These are phyloP conservation scores for Blastobotrys petasosporus DNA, from an alignment of 1,139 yeast species.

Conservation along the genomic window DNA sequence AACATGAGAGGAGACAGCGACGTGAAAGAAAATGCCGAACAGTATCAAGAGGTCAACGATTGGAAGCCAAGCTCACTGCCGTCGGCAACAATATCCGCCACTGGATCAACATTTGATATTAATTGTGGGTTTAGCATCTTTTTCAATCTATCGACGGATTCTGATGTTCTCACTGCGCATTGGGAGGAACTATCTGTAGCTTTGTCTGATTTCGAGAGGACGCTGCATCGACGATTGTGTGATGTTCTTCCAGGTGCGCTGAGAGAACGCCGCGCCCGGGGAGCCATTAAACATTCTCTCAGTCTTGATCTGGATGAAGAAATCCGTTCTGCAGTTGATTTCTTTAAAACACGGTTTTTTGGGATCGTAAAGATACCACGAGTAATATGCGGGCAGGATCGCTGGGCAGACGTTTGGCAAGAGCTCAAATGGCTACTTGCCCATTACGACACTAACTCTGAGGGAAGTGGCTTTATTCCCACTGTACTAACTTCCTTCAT, in stretches of 20 bases:
- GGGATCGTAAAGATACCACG: conserved; percentile 26
- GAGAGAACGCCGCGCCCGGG: conserved; percentile 11
- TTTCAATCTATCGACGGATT: conserved; percentile 18
- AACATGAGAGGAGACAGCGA: background rate
- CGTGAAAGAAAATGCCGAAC: background rate
- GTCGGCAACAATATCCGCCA: too few species aligned
- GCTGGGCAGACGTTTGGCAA: conserved; percentile 24
- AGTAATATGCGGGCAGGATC: conserved; percentile 28
- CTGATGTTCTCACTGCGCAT: conserved; percentile 22
- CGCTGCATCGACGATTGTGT: conserved; percentile 15
- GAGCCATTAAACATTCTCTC: background rate
- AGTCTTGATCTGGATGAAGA: conserved; percentile 15
- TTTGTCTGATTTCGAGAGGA: conserved; percentile 22
- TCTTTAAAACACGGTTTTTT: conserved; percentile 21
- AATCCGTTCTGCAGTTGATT: conserved; percentile 19
- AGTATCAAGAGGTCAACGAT: too few species aligned
- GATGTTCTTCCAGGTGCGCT: conserved; percentile 15
- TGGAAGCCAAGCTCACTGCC: too few species aligned
- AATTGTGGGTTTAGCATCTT: conserved; percentile 23
- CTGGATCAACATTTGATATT: conserved; percentile 3
- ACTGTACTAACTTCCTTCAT: conserved; percentile 22
- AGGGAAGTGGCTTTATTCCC: conserved; percentile 1
- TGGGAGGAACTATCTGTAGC: conserved; percentile 28
- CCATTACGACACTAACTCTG: too few species aligned
- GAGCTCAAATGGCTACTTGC: conserved; percentile 14